Evolutionary conservation across 495 filamentous ascomycete genomes (phyloP).

Genomic region (Gamarada debralockiae): DNA sequence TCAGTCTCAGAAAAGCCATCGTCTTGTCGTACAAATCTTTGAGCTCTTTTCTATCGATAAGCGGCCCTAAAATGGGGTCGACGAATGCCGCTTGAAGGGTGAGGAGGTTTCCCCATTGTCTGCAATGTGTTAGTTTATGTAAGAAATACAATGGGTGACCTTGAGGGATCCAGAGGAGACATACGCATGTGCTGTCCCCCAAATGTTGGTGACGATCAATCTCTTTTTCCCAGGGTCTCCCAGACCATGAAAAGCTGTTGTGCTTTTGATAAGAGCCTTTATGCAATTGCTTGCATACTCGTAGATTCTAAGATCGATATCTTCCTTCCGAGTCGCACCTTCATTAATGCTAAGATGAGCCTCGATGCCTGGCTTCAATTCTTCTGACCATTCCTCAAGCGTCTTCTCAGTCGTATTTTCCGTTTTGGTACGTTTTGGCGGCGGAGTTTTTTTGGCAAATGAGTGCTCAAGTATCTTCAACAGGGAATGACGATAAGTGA

Average conservation of each 20-base stretch:
- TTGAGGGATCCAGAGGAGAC: constrained; percentile 32
- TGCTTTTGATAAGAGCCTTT: constrained; percentile 76
- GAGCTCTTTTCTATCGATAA: constrained; percentile 48
- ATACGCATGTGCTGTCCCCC: constrained; percentile 96
- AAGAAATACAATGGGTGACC: not conserved
- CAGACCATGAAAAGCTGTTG: constrained; percentile 76
- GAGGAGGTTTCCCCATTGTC: constrained; percentile 96
- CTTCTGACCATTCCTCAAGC: too few species aligned
- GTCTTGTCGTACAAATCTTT: constrained; percentile 55
- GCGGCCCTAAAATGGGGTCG: constrained; percentile 53
- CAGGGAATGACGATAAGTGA: constrained; percentile 83
- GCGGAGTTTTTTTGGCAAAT: constrained; percentile 27
- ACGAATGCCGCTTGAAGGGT: constrained; percentile 76
- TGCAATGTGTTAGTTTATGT: constrained; percentile 30
- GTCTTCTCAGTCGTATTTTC: too few species aligned
- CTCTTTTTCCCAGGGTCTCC: constrained; percentile 47
- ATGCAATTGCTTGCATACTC: constrained; percentile 56
- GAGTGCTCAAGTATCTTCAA: constrained; percentile 53
- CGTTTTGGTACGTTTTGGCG: too few species aligned
- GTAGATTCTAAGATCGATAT: constrained; percentile 44
- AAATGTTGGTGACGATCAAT: constrained; percentile 87
- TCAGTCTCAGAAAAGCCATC: constrained; percentile 61
- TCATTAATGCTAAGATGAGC: constrained; percentile 18
- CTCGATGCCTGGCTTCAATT: too few species aligned
- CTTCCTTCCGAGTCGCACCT: constrained; percentile 26